Percentiles rank a stretch among this genome's conserved stretches.
phyloP scores from a whole-genome alignment of 73 alveolate genomes.

The Paramecium sexaurelia region DNA sequence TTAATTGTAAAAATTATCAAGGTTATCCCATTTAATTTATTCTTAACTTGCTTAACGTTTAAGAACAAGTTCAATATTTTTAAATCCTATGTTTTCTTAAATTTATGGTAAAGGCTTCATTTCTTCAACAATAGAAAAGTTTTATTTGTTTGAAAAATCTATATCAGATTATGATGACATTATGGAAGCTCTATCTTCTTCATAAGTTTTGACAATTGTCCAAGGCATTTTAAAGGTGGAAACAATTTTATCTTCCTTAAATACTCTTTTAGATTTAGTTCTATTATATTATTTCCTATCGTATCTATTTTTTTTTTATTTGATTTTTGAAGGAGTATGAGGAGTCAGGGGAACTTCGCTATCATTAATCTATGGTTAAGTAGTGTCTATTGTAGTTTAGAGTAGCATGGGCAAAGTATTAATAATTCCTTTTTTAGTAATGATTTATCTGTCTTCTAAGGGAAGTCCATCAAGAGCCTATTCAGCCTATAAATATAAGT shows the following conservation, averaged over 20 bases:
- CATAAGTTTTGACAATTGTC: not conserved
- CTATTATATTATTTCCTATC: not conserved
- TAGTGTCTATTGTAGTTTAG: not conserved
- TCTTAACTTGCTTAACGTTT: not conserved
- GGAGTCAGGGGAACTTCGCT: not conserved
- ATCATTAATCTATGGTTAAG: not conserved
- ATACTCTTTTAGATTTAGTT: conserved; percentile 4
- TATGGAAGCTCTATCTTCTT: conserved; percentile 24
- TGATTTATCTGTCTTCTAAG: conserved; percentile 35
- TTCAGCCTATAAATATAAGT: conserved; percentile 15
- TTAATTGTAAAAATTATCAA: conserved; percentile 17
- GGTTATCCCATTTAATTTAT: conserved; percentile 43
- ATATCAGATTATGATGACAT: conserved; percentile 14
- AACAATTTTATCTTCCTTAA: conserved; percentile 38
- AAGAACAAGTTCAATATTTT: not conserved
- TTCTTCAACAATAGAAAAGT: conserved; percentile 4
- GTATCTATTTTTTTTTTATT: not conserved
- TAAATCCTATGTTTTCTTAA: not conserved
- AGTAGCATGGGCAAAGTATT: conserved; percentile 56
- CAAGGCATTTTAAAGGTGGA: conserved; percentile 53
- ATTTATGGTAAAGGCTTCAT: not conserved
- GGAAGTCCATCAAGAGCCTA: conserved; percentile 61
- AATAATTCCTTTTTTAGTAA: conserved; percentile 58
- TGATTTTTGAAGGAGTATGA: not conserved
- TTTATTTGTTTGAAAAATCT: not conserved